Conservation (phyloP, 169 alveolate genomes). For the Plasmodium coatneyi region DNA sequence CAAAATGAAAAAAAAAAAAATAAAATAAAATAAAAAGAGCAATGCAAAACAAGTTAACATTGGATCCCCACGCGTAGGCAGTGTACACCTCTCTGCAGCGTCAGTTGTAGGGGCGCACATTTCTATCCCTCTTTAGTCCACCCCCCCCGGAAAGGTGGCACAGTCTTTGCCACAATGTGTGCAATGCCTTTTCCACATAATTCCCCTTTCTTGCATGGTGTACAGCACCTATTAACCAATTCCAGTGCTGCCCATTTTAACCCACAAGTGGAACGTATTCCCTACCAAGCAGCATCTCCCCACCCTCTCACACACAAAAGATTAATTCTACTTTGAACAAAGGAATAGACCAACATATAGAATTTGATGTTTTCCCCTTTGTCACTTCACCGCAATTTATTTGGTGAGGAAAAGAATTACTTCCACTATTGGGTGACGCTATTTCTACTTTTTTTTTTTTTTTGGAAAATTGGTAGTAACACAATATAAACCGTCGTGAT, state of each 20-base stretch:
- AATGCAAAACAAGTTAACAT: background rate
- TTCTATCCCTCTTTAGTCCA: background rate
- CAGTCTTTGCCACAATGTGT: background rate
- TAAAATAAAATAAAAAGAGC: background rate
- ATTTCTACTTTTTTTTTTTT: background rate
- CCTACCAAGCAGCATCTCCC: background rate
- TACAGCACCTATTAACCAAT: background rate
- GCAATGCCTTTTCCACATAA: background rate
- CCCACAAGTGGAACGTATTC: background rate
- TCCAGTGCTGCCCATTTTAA: background rate
- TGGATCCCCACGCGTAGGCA: background rate
- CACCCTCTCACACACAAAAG: background rate
- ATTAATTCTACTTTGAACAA: background rate
- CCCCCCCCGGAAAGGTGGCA: background rate
- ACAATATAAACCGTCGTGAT: background rate
- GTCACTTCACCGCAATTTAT: background rate
- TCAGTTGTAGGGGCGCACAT: background rate
- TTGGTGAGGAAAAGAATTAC: background rate
- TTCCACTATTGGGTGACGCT: background rate
- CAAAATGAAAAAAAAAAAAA: background rate
- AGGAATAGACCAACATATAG: background rate
- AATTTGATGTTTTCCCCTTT: background rate
- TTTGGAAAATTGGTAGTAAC: background rate
- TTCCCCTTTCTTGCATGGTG: background rate
- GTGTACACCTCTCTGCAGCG: background rate